Evolutionary conservation across 2,329 filamentous ascomycete species (phyloP).

Genomic region (Erysiphe pulchra): DNA sequence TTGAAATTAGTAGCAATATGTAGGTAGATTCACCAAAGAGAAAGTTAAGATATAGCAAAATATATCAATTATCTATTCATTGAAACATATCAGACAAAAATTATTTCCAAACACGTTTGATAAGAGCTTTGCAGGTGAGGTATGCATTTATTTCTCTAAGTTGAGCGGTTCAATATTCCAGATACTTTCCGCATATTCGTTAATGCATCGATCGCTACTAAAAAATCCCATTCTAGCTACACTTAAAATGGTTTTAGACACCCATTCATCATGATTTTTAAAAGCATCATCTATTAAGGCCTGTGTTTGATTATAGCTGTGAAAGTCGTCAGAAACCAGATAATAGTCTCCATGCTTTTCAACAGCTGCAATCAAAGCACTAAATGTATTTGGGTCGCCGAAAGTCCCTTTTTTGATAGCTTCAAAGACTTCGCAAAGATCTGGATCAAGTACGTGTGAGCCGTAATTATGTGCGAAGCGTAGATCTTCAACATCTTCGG

Average conservation of each 20-base stretch:
- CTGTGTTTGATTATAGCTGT: constrained; percentile 81
- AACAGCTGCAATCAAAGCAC: constrained; percentile 62
- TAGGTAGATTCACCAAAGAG: too few species aligned
- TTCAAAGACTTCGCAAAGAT: constrained; percentile 59
- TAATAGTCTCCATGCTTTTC: constrained; percentile 93
- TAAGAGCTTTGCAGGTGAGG: too few species aligned
- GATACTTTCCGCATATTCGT: constrained; percentile 89
- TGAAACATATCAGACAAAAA: too few species aligned
- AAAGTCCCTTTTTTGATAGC: constrained; percentile 60
- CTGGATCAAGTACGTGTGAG: constrained; percentile 48
- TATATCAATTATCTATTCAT: too few species aligned
- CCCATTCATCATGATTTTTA: constrained; percentile 76
- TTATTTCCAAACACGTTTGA: too few species aligned
- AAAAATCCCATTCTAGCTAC: constrained; percentile 96
- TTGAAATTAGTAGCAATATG: too few species aligned
- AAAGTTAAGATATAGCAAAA: too few species aligned
- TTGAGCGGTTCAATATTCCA: constrained; percentile 71
- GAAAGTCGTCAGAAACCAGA: constrained; percentile 90
- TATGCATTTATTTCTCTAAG: constrained; percentile 3
- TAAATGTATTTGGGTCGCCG: constrained; percentile 53
- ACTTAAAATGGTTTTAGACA: constrained; percentile 67
- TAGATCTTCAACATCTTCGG: constrained; percentile 90
- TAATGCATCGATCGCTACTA: constrained; percentile 80
- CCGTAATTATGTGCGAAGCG: constrained; percentile 76
- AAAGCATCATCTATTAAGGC: constrained; percentile 77